Evolutionary conservation across 805 yeast genomes (phyloP).

Genomic region (Pichia rugopelliculosa): DNA sequence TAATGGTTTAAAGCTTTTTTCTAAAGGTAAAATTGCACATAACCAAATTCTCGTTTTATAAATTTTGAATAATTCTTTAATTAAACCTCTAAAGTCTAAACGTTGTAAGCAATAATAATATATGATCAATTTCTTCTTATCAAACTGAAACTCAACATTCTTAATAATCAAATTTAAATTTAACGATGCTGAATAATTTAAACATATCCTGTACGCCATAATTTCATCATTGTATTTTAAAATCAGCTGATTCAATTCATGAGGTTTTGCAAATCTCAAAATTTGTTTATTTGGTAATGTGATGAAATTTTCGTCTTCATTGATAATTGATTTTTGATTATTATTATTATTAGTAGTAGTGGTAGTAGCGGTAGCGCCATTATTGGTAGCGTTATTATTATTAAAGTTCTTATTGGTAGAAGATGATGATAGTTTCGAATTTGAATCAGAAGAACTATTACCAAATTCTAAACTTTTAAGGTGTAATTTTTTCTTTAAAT

Average conservation of each 20-base stretch:
- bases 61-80: slow-evolving; percentile 64
- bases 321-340: slow-evolving; percentile 30
- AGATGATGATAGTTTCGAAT: background rate
- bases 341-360: slow-evolving; percentile 9
- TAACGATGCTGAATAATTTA: slow-evolving; percentile 33
- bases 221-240: slow-evolving; percentile 64
- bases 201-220: slow-evolving; percentile 61
- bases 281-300: slow-evolving; percentile 76
- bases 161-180: slow-evolving; percentile 50
- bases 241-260: slow-evolving; percentile 55
- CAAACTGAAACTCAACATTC: slow-evolving; percentile 78
- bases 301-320: slow-evolving; percentile 51
- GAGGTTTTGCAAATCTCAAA: slow-evolving; percentile 65
- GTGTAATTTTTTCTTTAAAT: slow-evolving; percentile 67
- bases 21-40: slow-evolving; percentile 56
- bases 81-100: slow-evolving; percentile 65
- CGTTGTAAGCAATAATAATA: slow-evolving; percentile 60
- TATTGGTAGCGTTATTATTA: slow-evolving; percentile 20
- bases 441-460: slow-evolving; percentile 18
- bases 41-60: slow-evolving; percentile 80
- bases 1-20: slow-evolving; percentile 25
- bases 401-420: slow-evolving; percentile 4
- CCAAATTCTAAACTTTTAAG: slow-evolving; percentile 41
- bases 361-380: slow-evolving; percentile 7
- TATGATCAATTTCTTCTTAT: slow-evolving; percentile 67